These are phyloP conservation scores for Jacaranda mimosifolia DNA, from an alignment of 257 asterid species.

Conservation along the genomic window DNA sequence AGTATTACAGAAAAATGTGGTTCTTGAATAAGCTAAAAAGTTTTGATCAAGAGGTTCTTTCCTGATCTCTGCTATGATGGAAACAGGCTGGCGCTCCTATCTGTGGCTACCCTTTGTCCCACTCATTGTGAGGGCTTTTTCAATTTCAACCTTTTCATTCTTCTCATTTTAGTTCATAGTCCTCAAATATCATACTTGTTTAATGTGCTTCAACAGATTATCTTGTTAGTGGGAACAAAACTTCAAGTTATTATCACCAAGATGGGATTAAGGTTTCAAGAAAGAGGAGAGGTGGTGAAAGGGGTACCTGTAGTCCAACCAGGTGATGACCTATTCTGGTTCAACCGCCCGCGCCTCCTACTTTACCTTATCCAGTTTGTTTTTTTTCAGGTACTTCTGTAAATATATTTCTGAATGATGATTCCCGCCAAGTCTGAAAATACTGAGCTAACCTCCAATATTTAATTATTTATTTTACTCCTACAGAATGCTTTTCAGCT, in stretches of 20 bases:
- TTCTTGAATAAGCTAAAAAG: neutral
- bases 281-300: constrained; percentile 68
- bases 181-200: neutral
- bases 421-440: neutral
- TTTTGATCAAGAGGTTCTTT: neutral
- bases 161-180: constrained; percentile 1
- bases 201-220: constrained; percentile 44
- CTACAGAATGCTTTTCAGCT: constrained; percentile 73
- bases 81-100: constrained; percentile 61
- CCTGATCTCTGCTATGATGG: neutral
- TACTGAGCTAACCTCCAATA: constrained; percentile 6
- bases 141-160: neutral
- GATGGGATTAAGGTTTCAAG: constrained; percentile 69
- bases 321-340: constrained; percentile 75
- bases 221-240: constrained; percentile 68
- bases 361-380: constrained; percentile 70
- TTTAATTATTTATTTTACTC: neutral
- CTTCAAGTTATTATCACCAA: constrained; percentile 71
- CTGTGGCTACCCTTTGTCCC: constrained; percentile 79
- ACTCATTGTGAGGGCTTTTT: constrained; percentile 49
- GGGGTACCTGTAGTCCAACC: constrained; percentile 67
- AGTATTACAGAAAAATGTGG: neutral
- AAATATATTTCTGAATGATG: neutral
- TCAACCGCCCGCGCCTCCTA: constrained; percentile 61
- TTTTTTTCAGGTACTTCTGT: constrained; percentile 61